Conservation (phyloP, 2,329 filamentous ascomycete species). For the Biscogniauxia mediterranea region DNA sequence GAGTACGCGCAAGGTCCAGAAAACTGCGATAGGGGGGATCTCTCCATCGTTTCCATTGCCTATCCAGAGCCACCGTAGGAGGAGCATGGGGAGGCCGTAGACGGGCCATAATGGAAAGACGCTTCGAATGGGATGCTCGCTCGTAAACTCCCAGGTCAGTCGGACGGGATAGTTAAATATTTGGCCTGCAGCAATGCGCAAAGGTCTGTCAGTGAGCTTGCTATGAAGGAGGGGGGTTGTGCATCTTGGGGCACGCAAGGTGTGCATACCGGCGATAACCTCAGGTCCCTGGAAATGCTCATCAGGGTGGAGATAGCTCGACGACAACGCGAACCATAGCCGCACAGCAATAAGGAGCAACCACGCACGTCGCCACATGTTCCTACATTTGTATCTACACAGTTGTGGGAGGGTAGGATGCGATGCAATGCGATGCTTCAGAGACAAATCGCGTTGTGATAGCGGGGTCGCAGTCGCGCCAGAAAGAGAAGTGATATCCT, state of each 20-base stretch:
- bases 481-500: background rate
- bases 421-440: slow-evolving; percentile 11
- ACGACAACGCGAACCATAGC: slow-evolving; percentile 89
- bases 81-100: slow-evolving; percentile 90
- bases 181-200: slow-evolving; percentile 58
- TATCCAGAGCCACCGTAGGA: slow-evolving; percentile 89
- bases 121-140: slow-evolving; percentile 84
- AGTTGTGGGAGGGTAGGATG: slow-evolving; percentile 7
- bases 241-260: background rate
- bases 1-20: slow-evolving; percentile 81
- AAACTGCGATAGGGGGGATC: slow-evolving; percentile 80
- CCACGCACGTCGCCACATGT: slow-evolving; percentile 91
- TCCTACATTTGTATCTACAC: slow-evolving; percentile 17
- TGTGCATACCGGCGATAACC: slow-evolving; percentile 80
- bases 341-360: slow-evolving; percentile 80
- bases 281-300: slow-evolving; percentile 99
- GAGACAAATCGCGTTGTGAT: slow-evolving; percentile 7
- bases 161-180: slow-evolving; percentile 90
- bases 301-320: slow-evolving; percentile 96
- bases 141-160: slow-evolving; percentile 94
- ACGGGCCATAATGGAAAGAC: slow-evolving; percentile 95
- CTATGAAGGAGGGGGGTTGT: background rate
- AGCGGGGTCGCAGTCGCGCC: background rate
- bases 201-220: background rate
- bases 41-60: slow-evolving; percentile 75